These are phyloP conservation scores for Diophrys appendiculata DNA, from an alignment of 73 alveolate genomes.

Conservation along the genomic window DNA sequence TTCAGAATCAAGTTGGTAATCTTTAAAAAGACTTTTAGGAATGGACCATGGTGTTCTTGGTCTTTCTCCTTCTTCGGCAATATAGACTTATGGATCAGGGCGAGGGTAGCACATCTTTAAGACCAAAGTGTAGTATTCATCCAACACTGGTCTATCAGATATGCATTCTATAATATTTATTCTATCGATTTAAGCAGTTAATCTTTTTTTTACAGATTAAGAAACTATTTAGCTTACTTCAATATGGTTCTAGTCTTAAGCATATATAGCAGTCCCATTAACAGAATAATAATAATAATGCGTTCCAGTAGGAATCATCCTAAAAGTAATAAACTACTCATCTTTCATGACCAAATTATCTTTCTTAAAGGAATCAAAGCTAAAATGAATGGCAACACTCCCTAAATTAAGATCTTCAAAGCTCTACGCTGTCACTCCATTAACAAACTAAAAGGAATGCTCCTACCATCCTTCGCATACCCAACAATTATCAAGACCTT, in stretches of 20 bases:
- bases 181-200: not conserved
- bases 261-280: conserved; percentile 14
- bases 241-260: not conserved
- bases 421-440: conserved; percentile 2
- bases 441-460: conserved; percentile 4
- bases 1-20: conserved; percentile 16
- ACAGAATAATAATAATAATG: conserved; percentile 20
- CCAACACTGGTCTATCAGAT: not conserved
- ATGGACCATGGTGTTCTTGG: conserved; percentile 56
- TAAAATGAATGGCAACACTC: conserved; percentile 33
- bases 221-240: conserved; percentile 14
- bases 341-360: conserved; percentile 32
- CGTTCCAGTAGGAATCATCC: conserved; percentile 44
- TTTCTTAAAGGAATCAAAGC: conserved; percentile 44
- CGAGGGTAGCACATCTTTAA: not conserved
- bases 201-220: not conserved
- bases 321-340: conserved; percentile 9
- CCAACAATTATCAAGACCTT: conserved; percentile 46
- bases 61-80: conserved; percentile 20
- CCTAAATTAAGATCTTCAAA: conserved; percentile 13
- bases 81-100: not conserved
- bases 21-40: conserved; percentile 61
- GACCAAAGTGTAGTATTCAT: not conserved
- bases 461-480: conserved; percentile 58
- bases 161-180: not conserved